Evolutionary conservation across 176 grass and related monocot species (phyloP).

Genomic region (Oryza punctata): DNA sequence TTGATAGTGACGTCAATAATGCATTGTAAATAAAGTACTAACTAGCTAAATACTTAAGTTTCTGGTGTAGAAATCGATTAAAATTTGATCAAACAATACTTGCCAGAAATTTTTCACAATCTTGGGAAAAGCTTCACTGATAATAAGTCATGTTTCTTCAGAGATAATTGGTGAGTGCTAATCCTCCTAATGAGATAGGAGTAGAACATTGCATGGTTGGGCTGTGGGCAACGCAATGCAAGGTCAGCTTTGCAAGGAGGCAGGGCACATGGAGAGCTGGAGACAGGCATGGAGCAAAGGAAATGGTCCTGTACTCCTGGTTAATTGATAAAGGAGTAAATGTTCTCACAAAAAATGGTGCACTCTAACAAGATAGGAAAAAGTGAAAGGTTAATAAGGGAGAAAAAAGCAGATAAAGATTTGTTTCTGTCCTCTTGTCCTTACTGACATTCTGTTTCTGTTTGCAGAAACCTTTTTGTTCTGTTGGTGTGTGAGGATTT

Average conservation of each 20-base stretch:
- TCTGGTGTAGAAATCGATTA: not conserved
- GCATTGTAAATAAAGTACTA: not conserved
- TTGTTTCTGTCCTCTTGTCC: constrained; percentile 5
- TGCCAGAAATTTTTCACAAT: not conserved
- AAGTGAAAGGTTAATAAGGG: not conserved
- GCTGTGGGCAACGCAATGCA: not conserved
- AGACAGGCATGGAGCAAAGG: not conserved
- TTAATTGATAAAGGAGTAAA: not conserved
- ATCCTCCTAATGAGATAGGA: not conserved
- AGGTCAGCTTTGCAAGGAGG: not conserved
- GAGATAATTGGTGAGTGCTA: not conserved
- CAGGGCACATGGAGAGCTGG: not conserved
- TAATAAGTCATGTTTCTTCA: not conserved
- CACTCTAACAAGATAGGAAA: not conserved
- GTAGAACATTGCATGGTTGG: not conserved
- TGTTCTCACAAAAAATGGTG: not conserved
- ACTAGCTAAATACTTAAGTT: not conserved
- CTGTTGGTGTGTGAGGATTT: not conserved
- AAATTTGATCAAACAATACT: not conserved
- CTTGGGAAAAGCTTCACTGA: not conserved
- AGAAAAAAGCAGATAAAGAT: not conserved
- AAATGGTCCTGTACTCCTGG: not conserved
- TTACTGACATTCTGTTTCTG: not conserved
- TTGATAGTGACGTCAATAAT: not conserved
- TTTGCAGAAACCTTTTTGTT: not conserved